Evolutionary conservation across 2,329 filamentous ascomycete genomes (phyloP).

Genomic region (Onygena corvina): DNA sequence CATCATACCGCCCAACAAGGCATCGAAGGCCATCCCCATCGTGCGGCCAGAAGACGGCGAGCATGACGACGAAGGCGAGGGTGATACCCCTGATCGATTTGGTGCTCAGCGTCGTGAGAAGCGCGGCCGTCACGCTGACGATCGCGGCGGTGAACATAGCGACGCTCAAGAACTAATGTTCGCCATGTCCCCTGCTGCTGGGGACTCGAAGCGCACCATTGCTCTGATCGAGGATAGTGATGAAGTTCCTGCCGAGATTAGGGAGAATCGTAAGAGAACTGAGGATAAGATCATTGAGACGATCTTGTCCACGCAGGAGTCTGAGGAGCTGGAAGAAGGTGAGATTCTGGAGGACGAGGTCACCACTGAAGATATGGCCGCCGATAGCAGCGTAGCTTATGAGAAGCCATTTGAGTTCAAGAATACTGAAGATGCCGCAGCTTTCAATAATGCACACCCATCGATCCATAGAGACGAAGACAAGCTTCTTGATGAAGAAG

Average conservation of each 20-base stretch:
- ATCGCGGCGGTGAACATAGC: constrained; percentile 46
- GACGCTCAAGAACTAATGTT: constrained; percentile 69
- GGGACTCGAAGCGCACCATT: constrained; percentile 19
- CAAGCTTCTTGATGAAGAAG: neutral
- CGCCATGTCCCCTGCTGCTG: constrained; percentile 33
- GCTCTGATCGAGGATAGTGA: constrained; percentile 27
- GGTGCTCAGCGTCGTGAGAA: constrained; percentile 62
- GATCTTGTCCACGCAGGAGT: constrained; percentile 18
- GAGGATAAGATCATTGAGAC: neutral
- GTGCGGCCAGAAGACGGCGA: constrained; percentile 47
- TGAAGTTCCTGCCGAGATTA: constrained; percentile 9
- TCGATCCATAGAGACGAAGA: constrained; percentile 22
- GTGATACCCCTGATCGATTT: constrained; percentile 50
- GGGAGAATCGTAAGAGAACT: neutral
- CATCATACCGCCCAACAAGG: constrained; percentile 53
- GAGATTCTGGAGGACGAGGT: constrained; percentile 29
- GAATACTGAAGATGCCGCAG: constrained; percentile 31
- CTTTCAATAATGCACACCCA: constrained; percentile 43
- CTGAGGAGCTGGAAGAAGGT: constrained; percentile 26
- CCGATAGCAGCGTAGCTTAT: no score
- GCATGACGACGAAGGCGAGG: constrained; percentile 29
- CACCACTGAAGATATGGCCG: constrained; percentile 16
- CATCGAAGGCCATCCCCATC: constrained; percentile 75
- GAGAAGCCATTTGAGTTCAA: constrained; percentile 53
- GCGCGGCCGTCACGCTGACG: constrained; percentile 48